These are phyloP conservation scores for Boletus patriciae DNA, from an alignment of 768 basidiomycete species.

Conservation along the genomic window DNA sequence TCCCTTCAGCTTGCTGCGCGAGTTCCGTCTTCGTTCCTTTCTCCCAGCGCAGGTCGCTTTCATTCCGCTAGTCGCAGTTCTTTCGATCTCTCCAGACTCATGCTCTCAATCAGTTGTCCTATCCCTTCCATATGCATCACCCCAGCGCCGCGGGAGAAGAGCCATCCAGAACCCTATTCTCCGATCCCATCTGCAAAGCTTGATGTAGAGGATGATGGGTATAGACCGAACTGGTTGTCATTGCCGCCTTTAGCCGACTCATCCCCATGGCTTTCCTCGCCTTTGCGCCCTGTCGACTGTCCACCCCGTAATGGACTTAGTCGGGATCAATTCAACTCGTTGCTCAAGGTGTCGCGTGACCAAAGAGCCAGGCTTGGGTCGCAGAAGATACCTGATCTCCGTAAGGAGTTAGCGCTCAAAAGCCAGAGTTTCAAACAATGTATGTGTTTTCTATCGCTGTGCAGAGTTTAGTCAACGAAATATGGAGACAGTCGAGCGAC, in stretches of 20 bases:
- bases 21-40: conserved; percentile 24
- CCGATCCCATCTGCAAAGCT: conserved; percentile 47
- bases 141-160: conserved; percentile 58
- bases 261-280: conserved; percentile 44
- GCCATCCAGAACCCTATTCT: conserved; percentile 55
- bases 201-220: conserved; percentile 47
- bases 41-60: conserved; percentile 56
- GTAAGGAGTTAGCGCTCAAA: conserved; percentile 73
- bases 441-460: conserved; percentile 36
- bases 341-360: conserved; percentile 62
- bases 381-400: conserved; percentile 57
- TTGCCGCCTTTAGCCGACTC: conserved; percentile 40
- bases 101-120: conserved; percentile 42
- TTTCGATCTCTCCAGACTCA: conserved; percentile 31
- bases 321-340: conserved; percentile 58
- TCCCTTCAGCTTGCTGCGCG: conserved; percentile 13
- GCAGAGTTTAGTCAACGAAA: conserved; percentile 1
- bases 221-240: conserved; percentile 57
- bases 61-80: background rate
- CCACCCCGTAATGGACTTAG: conserved; percentile 54
- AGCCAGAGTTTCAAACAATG: conserved; percentile 73
- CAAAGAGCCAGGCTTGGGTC: conserved; percentile 45
- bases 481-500: conserved; percentile 58
- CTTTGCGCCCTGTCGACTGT: conserved; percentile 46
- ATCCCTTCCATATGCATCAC: conserved; percentile 73